Base-by-base conservation (phyloP, 2,329 filamentous ascomycete genomes). In the Didymella pomorum region DNA sequence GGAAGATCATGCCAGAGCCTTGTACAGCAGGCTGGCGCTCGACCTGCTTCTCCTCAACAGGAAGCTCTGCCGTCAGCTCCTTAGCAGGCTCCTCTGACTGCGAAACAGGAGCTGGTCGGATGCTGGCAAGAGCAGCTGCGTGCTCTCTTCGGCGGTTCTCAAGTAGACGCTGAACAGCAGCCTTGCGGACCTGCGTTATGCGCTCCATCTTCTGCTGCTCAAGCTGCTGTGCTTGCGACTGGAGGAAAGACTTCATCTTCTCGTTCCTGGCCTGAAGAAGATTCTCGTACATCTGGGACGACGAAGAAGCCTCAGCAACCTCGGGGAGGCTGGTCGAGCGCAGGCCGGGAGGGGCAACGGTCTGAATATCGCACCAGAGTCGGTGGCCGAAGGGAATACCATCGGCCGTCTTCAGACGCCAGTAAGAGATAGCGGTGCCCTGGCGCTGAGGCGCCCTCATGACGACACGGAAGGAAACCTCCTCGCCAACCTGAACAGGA, bases 391-490 rank as follows among this genome's bases (percentile, higher is more conserved):
- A 97, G 64, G 92, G 90, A 64, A 85, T 82, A 23, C 93, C 93
- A 56, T 92, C 88, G 8, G 87, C 84, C 58, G 91, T 88, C 68
- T 93, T 96, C 65, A 99, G 82, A 62, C 94, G 93, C 95, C 95
- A 99, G 84, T 97, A 97, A 1, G 95, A 98, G 71, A 97, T 95
- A 59, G 89, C 84, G 76, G 89, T 91, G 54, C 94, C 93, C 53
- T 87, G 79, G 47, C 90, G 90, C 51, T 82, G 79, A 16, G 94
- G 93, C 18, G 92, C 91, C 76, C 92, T 92, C 76, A 99, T 87
- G 41, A 89, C 81, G 33, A 97, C 90, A 35, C 90, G 92, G 81
- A 99, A 99, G 21, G 89, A 82, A 59, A 88, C 86, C 68, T 89
- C 86, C 73, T 94, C 85, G 28, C 92, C 92, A 35, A 91, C 87